These are phyloP conservation scores for Alternaria sp. DNA, from an alignment of 2,329 filamentous ascomycete genomes.

Conservation along the genomic window DNA sequence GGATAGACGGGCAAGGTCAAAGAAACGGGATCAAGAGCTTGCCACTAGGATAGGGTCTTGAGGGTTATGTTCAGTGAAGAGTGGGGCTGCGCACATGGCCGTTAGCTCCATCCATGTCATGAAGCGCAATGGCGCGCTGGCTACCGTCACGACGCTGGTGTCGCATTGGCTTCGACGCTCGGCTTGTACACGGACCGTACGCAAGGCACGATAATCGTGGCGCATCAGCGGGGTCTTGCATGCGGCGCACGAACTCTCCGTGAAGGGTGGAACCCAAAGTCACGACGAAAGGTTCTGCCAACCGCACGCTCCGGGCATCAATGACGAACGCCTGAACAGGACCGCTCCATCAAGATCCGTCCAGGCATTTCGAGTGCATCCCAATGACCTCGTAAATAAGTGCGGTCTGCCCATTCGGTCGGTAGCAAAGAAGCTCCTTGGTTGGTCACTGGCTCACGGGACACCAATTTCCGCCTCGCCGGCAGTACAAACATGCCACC, in stretches of 20 bases:
- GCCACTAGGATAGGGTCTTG: background rate
- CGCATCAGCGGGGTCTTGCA: background rate
- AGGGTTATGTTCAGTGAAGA: conserved; percentile 5
- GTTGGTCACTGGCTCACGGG: background rate
- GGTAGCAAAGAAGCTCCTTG: background rate
- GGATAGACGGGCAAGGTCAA: background rate
- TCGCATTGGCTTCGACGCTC: background rate
- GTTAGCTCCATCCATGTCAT: background rate
- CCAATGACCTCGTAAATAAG: background rate
- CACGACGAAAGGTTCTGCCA: background rate
- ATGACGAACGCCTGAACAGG: background rate
- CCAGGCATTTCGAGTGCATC: background rate
- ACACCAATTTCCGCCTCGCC: background rate
- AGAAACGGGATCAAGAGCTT: background rate
- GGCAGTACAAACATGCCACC: background rate
- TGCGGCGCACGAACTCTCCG: conserved; percentile 1
- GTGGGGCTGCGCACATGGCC: conserved; percentile 1
- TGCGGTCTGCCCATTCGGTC: background rate
- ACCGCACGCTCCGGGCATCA: background rate
- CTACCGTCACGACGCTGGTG: conserved; percentile 1
- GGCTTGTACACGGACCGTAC: background rate
- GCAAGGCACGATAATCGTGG: conserved; percentile 5
- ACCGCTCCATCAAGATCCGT: background rate
- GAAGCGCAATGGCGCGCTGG: conserved; percentile 2
- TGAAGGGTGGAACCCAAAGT: background rate